Conservation (phyloP, 441 rosid genomes). For the Gossypium aridum region DNA sequence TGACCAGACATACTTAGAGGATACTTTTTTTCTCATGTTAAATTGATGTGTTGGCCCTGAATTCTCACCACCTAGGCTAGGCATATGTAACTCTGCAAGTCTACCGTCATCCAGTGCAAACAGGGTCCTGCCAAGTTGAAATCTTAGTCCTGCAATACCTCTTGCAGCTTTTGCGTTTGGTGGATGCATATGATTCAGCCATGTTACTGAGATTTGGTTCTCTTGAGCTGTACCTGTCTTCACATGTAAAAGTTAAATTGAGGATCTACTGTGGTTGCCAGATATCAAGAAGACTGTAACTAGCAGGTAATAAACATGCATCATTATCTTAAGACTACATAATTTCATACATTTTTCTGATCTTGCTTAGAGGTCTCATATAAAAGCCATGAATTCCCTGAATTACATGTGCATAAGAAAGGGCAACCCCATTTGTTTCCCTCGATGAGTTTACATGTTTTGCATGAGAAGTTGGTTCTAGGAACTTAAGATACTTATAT, state of each 20-base stretch:
- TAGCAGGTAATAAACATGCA: no score
- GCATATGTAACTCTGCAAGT: conserved; percentile 53
- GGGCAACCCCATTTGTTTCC: background rate
- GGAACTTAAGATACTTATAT: background rate
- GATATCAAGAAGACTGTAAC: no score
- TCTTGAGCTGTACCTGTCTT: conserved; percentile 34
- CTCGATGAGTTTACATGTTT: background rate
- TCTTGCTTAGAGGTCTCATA: background rate
- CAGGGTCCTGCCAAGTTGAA: conserved; percentile 48
- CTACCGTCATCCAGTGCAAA: conserved; percentile 68
- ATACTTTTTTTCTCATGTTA: conserved; percentile 31
- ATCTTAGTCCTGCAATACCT: conserved; percentile 43
- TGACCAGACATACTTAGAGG: conserved; percentile 43
- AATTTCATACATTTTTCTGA: background rate
- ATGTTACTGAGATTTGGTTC: conserved; percentile 28
- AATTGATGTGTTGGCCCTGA: conserved; percentile 40
- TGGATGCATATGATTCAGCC: conserved; percentile 54
- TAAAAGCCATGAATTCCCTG: background rate
- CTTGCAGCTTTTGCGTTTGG: conserved; percentile 45
- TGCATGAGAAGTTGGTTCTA: background rate
- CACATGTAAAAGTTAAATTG: conserved; percentile 8
- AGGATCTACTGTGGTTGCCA: background rate
- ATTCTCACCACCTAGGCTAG: conserved; percentile 55
- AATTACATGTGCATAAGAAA: background rate
- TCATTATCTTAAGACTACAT: background rate